Evolutionary conservation across 1,284 basidiomycete species (phyloP).

Genomic region (Bjerkandera adusta): DNA sequence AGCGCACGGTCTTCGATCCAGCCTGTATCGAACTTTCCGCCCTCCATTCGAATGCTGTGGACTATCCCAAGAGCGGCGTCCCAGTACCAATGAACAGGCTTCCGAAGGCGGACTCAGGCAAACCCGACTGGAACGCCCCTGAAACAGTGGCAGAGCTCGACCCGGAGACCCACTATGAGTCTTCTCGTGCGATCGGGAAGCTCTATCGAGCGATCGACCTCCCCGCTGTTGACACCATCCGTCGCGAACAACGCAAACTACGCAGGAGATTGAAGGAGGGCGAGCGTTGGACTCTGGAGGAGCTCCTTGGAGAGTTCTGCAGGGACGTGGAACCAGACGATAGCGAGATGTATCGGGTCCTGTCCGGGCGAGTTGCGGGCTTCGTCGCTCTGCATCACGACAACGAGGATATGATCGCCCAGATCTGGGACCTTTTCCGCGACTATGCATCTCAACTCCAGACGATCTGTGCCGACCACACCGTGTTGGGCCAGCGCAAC

Average conservation of each 20-base stretch:
- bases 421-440: constrained; percentile 38
- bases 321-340: constrained; percentile 17
- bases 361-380: constrained; percentile 23
- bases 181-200: constrained; percentile 49
- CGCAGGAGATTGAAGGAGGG: constrained; percentile 20
- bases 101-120: constrained; percentile 40
- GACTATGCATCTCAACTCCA: constrained; percentile 47
- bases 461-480: constrained; percentile 45
- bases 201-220: constrained; percentile 57
- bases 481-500: constrained; percentile 39
- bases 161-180: constrained; percentile 42
- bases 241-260: constrained; percentile 19
- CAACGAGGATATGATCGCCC: constrained; percentile 20
- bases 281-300: constrained; percentile 17
- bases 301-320: constrained; percentile 25
- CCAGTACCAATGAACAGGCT: constrained; percentile 48
- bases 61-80: constrained; percentile 62
- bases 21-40: constrained; percentile 62
- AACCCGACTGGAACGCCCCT: constrained; percentile 66
- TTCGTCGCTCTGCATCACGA: constrained; percentile 24
- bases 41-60: constrained; percentile 69
- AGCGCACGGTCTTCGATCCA: constrained; percentile 52
- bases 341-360: constrained; percentile 20
- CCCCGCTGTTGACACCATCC: constrained; percentile 32
- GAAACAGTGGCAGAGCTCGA: constrained; percentile 42